Base-by-base conservation (phyloP, 306 rosid species). In the Vicia villosa region DNA sequence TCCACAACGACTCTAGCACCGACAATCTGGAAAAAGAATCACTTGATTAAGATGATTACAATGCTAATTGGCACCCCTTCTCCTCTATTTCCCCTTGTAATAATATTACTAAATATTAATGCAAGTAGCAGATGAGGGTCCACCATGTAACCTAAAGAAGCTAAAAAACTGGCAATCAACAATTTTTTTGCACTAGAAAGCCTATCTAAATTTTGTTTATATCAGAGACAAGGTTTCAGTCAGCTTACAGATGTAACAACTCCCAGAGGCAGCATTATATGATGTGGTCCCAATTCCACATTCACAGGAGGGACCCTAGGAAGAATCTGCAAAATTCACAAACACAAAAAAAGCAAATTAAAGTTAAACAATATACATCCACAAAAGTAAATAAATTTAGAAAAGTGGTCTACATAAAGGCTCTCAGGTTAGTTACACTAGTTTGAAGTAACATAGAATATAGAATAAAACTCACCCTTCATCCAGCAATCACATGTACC, bases 221-320 rank as follows among this genome's bases (percentile, higher is more conserved):
- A 57, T 14, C 17, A 47, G 64, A 72, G 32, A 58, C 3, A 19
- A 30, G 55, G 38, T 51, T 76, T 70, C 54, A 10, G 17, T 28
- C 26, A 50, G 68, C 95, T 91, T 81, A 89, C 97, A 59, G 91
- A 91, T 50, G 69, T 67, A 59, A 89, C 83, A 80, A 78, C 63
- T 76, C 96, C 96, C 21, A 87, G 84, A 1, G 97, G 90, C 19
- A 77, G 61, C 81, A 76, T 77, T 66, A 75, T 86, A 74, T 89
- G 96, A 62, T 89, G 88, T 58, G 86, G 87, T 78, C 79, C 78
- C 74, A 89, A 76, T 26, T 83, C 84, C 46, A 77, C 87, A 17
- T 81, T 68, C 77, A 87, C 90, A 0, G 74, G 74, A 76, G 96
- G 94, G 78, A 87, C 86, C 51, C 82, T 74, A 45, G 94, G 90